Base-by-base conservation (phyloP, 2,329 filamentous ascomycete species). In the Fusarium kyushuense region DNA sequence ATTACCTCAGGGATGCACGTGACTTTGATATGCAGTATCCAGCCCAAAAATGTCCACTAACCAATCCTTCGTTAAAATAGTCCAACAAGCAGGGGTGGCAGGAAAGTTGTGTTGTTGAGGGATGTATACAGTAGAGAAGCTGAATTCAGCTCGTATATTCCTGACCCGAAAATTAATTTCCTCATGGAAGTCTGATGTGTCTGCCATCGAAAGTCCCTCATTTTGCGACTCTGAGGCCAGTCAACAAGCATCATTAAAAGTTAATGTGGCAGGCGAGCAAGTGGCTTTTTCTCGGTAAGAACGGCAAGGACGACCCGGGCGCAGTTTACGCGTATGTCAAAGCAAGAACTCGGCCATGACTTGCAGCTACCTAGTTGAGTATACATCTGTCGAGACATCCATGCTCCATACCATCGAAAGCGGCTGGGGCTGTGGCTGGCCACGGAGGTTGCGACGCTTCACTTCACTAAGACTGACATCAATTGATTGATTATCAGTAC, bases 241-340 rank as follows among this genome's bases (percentile, higher is more conserved):
- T 48, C 54, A 51, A 51, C 36, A n/a, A 38, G 5, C 23, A 19
- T n/a, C 27, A 10, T 21, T 14, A 17, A 32, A 25, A 25, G 21
- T 25, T 12, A 29, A n/a, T 35, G 33, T 29, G 25, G 32, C 12
- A 13, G 17, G 17, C n/a, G 17, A 19, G n/a, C 17, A 43, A 49
- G 53, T 54, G 52, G 41, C 16, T 54, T 29, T 58, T 51, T 29
- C 17, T 54, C 64, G 62, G 64, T 54, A 67, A 63, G 27, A 35
- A 48, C 64, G 64, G 64, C 64, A 67, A 62, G 64, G 57, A 33
- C 33, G 54, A 38, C 35, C 42, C 49, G 29, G 27, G 23, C 30
- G 46, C 23, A 32, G 33, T 55, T 45, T 54, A 57, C 49, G 51
- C 42, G 38, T 36, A 23, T 54, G 23, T 25, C 19, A 27, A 64